Base-by-base conservation (phyloP, 2,329 filamentous ascomycete species). In the Ceratocystis eucalypticola region DNA sequence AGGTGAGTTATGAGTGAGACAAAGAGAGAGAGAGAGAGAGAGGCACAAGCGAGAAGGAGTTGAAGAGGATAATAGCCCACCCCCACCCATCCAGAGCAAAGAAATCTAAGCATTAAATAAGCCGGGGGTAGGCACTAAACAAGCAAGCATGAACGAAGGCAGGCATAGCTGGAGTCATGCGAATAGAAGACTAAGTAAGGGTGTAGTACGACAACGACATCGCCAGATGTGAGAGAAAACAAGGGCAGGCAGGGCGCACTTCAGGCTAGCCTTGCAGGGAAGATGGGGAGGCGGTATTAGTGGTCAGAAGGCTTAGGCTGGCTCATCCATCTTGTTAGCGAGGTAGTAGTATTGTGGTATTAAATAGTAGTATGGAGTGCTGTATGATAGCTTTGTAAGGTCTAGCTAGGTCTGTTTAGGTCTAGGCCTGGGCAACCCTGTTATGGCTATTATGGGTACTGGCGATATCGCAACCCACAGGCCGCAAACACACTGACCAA, bases 21-120 rank as follows among this genome's bases (percentile, higher is more conserved):
- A 59, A n/a, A 30, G 30, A 33, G 33, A 33, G 33, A 8, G 33
- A 37, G 33, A 15, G 37, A 12, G 10, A 50, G 10, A 50, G 22
- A 59, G 55, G 37, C 12, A 59, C 15, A 59, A 59, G 55, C 55
- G 55, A 59, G 55, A 59, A 59, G 55, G 55, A 59, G 28, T 59
- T 59, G 55, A 59, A 37, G 28, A 33, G 48, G 48, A 28, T 53
- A 25, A 53, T 53, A 28, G 48, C 15, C 48, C 10, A 53, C 48
- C 48, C 48, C 48, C 48, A 53, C 20, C 22, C 8, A 53, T 10
- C 48, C 48, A 22, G n/a, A 53, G 48, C 48, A 53, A 15, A 25
- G 12, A 53, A n/a, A 48, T 28, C 25, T 25, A 17, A 53, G 48
- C 48, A 53, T 53, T 53, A 25, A 53, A 25, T 25, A 28, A 25